Evolutionary conservation across 768 basidiomycete genomes (phyloP), one percentile per base, ranked within the genome.

Genomic region (Collybiopsis luxurians): DNA sequence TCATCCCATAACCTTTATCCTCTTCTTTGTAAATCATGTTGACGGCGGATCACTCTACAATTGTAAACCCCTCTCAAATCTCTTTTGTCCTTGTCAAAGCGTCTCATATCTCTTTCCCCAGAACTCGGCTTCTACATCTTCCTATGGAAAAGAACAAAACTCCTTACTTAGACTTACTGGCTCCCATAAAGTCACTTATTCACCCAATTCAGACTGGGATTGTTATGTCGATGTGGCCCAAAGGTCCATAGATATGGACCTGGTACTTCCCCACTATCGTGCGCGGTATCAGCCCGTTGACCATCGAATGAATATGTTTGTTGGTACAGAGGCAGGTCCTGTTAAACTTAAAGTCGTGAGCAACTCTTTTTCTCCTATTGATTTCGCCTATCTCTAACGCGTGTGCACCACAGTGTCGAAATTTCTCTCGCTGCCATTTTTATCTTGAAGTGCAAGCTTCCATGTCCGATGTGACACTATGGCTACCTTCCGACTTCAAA

Each of bases 401-500:
- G 62, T 30, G 64, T 53, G 61, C 60, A 30, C 34, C 51, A n/a
- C 66, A 86, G 86, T 86, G 84, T 66, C 83, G 85, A 59, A 78
- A 77, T 38, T 71, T 77, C 26, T 71, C 75, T 53, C 81, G 79
- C 56, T 78, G 76, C 34, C 78, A 77, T 66, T 84, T 86, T 61
- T 81, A 81, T 67, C 78, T 91, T 48, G 83, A 88, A 67, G 74
- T 92, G 34, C 79, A 78, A 60, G 85, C 82, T 17, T 72, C 77
- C n/a, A 70, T 75, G n/a, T 86, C 90, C 39, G 81, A 89, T 63
- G 79, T 91, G 28, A 89, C 84, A 4, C 70, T 91, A 57, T 91
- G 85, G 83, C 75, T 92, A 19, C 90, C 90, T 13, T 90, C 88
- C 34, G 89, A 92, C 64, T 91, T 91, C 71, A 81, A 75, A 55